A percentile compares a stretch with the other conserved stretches of the same genome.
Conservation (phyloP, 2,329 filamentous ascomycete species). For the Sclerotinia subarctica region DNA sequence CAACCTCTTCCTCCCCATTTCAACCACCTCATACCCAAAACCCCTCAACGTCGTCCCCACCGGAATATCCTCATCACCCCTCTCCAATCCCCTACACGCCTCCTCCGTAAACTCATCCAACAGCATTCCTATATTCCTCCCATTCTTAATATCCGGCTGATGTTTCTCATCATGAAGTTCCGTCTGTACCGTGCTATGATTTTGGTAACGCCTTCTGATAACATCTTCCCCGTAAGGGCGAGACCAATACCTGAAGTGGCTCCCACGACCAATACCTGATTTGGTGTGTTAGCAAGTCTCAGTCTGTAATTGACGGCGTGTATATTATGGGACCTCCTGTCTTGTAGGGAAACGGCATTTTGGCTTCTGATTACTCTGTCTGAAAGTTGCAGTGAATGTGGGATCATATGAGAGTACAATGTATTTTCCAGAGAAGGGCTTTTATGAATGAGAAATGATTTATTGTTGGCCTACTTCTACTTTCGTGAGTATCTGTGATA, state of each 20-base stretch:
- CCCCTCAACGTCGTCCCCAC: conserved; percentile 23
- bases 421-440: not conserved
- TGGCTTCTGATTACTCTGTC: not conserved
- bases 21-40: conserved; percentile 7
- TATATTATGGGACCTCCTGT: not conserved
- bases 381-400: too few species aligned
- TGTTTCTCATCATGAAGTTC: conserved; percentile 48
- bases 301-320: not conserved
- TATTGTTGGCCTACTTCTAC: not conserved
- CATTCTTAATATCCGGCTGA: conserved; percentile 42
- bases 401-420: not conserved
- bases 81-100: conserved; percentile 29
- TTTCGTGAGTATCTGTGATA: not conserved
- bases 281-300: conserved; percentile 26
- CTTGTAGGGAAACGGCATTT: conserved; percentile 8
- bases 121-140: conserved; percentile 49
- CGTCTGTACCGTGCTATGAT: conserved; percentile 47
- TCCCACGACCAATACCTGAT: conserved; percentile 53
- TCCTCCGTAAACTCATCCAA: conserved; percentile 44
- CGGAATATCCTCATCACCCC: conserved; percentile 27
- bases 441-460: not conserved
- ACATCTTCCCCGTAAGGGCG: conserved; percentile 44
- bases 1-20: conserved; percentile 1
- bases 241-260: conserved; percentile 54
- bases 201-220: conserved; percentile 45